Conservation (phyloP, 352 stramenopile species). For the Phytophthora multivora region DNA sequence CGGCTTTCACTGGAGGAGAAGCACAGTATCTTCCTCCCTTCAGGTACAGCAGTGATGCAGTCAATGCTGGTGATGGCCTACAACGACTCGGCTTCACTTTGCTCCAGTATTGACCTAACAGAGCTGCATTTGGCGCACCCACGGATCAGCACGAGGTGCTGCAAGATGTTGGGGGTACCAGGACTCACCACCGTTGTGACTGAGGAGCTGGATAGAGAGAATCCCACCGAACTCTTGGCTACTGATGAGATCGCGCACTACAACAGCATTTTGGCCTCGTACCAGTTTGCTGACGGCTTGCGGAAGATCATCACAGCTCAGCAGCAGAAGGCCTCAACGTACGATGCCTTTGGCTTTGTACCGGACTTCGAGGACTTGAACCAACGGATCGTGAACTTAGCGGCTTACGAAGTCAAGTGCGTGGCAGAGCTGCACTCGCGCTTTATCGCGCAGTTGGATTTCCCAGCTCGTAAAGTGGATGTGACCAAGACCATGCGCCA, state of each 20-base stretch:
- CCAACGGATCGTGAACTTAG: conserved; percentile 53
- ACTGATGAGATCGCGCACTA: conserved; percentile 53
- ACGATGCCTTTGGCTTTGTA: conserved; percentile 47
- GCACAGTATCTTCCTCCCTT: conserved; percentile 61
- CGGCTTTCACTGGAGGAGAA: conserved; percentile 44
- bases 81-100: conserved; percentile 76
- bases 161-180: conserved; percentile 58
- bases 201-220: conserved; percentile 52
- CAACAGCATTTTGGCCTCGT: conserved; percentile 52
- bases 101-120: conserved; percentile 59
- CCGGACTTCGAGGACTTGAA: conserved; percentile 75
- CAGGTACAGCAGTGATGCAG: conserved; percentile 57
- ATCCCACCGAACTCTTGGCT: conserved; percentile 18
- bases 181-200: conserved; percentile 65
- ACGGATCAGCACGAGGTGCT: conserved; percentile 56
- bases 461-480: conserved; percentile 53
- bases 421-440: conserved; percentile 58
- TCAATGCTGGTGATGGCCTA: conserved; percentile 65
- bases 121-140: conserved; percentile 73
- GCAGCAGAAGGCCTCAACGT: conserved; percentile 51
- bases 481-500: conserved; percentile 62
- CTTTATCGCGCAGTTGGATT: conserved; percentile 66
- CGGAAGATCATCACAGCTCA: conserved; percentile 75
- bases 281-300: conserved; percentile 62
- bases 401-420: conserved; percentile 50